Conservation (phyloP, 768 basidiomycete genomes). For the Panaeolus papilionaceus region DNA sequence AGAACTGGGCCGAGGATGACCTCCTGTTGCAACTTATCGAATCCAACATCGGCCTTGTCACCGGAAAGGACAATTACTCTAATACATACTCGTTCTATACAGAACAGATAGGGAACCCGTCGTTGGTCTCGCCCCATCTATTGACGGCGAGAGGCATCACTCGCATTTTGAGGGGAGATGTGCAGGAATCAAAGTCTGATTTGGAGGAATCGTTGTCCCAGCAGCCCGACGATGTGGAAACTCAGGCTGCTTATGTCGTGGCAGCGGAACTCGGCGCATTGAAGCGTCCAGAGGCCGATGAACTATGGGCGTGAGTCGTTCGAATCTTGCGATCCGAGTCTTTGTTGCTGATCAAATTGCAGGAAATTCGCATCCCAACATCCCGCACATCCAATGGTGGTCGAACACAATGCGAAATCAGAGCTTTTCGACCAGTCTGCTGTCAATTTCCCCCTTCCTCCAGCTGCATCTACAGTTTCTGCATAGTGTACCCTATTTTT, state of each 20-base stretch:
- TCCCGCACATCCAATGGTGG: constrained; percentile 72
- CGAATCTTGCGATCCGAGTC: constrained; percentile 2
- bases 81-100: constrained; percentile 72
- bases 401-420: constrained; percentile 65
- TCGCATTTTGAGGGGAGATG: constrained; percentile 77
- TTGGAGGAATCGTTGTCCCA: constrained; percentile 76
- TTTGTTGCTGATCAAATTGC: constrained; percentile 19
- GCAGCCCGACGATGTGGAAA: constrained; percentile 64
- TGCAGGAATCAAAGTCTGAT: constrained; percentile 79
- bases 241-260: constrained; percentile 71
- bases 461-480: constrained; percentile 31
- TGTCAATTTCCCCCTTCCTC: constrained; percentile 66
- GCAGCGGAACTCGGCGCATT: constrained; percentile 62
- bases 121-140: constrained; percentile 73
- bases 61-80: constrained; percentile 72
- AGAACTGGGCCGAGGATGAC: constrained; percentile 89
- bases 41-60: constrained; percentile 77
- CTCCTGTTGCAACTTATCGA: constrained; percentile 90
- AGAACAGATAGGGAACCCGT: constrained; percentile 84
- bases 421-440: constrained; percentile 67
- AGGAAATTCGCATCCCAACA: constrained; percentile 55
- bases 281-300: constrained; percentile 69
- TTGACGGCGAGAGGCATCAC: constrained; percentile 82
- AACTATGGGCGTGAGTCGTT: constrained; percentile 69
- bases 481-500: constrained; percentile 15